Conservation (phyloP, 441 rosid species). For the Croton laevigatus region DNA sequence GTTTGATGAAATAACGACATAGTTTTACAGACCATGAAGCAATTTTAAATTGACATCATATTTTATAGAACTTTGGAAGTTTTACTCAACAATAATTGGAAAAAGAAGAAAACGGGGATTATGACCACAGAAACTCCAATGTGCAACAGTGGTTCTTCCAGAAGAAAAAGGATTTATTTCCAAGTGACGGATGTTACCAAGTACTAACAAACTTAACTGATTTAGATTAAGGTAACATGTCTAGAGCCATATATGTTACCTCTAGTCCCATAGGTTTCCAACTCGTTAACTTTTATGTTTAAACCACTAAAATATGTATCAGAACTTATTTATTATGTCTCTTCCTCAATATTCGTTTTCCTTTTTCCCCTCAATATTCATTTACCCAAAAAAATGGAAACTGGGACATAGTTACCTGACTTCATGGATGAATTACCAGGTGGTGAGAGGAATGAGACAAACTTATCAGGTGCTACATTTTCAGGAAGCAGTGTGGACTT, state of each 20-base stretch:
- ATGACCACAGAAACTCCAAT: not conserved
- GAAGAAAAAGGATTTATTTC: not conserved
- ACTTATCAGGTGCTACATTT: slow-evolving; percentile 19
- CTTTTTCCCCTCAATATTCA: not conserved
- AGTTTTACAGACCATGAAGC: not conserved
- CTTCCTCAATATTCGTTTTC: not conserved
- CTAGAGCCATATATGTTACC: not conserved
- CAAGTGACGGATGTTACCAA: not conserved
- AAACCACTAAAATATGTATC: not conserved
- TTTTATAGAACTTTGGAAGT: not conserved
- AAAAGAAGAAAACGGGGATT: not conserved
- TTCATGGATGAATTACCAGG: slow-evolving; percentile 20
- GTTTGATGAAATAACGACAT: slow-evolving; percentile 10
- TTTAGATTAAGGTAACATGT: not conserved
- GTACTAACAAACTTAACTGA: not conserved
- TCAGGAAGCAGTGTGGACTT: slow-evolving; percentile 30
- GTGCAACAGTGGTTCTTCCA: not conserved
- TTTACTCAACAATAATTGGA: not conserved
- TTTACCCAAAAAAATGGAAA: not conserved
- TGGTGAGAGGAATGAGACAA: slow-evolving; percentile 20
- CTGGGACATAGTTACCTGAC: slow-evolving; percentile 19
- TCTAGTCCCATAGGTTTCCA: not conserved
- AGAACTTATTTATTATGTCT: not conserved
- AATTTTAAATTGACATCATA: not conserved
- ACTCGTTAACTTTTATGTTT: not conserved